phyloP scores from a whole-genome alignment of 1,139 yeast species.

The Saccharomyces hybrid region DNA sequence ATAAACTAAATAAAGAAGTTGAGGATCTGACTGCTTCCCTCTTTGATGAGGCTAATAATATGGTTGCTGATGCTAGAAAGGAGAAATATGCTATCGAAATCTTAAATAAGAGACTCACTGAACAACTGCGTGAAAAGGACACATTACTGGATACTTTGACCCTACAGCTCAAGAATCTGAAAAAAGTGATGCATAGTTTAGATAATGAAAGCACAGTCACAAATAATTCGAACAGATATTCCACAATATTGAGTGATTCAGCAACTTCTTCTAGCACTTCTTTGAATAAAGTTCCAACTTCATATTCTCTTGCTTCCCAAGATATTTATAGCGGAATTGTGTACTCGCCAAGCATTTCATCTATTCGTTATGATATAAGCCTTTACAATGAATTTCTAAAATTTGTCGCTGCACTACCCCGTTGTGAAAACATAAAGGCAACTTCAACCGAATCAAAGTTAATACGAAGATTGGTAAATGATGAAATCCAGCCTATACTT shows the following conservation, averaged over 20 bases:
- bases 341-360: conserved; percentile 48
- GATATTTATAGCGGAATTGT: conserved; percentile 25
- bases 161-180: conserved; percentile 63
- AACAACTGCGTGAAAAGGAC: conserved; percentile 68
- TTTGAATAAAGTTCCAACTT: conserved; percentile 12
- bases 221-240: conserved; percentile 10
- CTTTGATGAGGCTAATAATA: conserved; percentile 72
- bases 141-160: conserved; percentile 57
- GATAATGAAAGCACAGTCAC: conserved; percentile 32
- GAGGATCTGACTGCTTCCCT: conserved; percentile 70
- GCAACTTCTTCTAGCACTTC: conserved; percentile 18
- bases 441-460: conserved; percentile 45
- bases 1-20: conserved; percentile 57
- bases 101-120: conserved; percentile 45
- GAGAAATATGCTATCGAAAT: conserved; percentile 48
- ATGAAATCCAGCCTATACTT: conserved; percentile 73
- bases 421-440: conserved; percentile 30
- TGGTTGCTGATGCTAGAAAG: conserved; percentile 66
- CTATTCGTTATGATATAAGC: conserved; percentile 53
- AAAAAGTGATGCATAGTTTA: conserved; percentile 45
- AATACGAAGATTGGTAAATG: conserved; percentile 57
- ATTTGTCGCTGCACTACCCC: conserved; percentile 31
- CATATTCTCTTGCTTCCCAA: conserved; percentile 9
- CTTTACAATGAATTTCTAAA: conserved; percentile 33
- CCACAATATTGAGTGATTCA: conserved; percentile 14